These are phyloP conservation scores for Chamaenerion angustifolium DNA, from an alignment of 345 rosid genomes.

Conservation along the genomic window DNA sequence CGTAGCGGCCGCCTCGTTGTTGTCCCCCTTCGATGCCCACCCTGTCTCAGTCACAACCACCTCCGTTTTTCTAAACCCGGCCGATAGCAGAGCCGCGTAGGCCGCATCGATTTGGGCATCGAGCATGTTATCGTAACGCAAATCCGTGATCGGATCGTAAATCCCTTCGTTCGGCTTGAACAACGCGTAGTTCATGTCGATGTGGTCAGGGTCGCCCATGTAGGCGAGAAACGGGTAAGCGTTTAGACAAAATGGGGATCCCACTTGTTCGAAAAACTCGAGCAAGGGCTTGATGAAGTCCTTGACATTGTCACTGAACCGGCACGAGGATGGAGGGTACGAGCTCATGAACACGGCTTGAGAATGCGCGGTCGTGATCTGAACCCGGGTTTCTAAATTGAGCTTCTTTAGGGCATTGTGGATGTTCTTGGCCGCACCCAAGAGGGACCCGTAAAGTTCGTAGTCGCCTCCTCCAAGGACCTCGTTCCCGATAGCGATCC, in stretches of 20 bases:
- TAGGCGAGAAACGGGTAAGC: conserved; percentile 91
- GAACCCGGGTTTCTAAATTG: conserved; percentile 45
- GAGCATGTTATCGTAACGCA: conserved; percentile 92
- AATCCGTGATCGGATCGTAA: conserved; percentile 44
- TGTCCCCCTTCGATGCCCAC: conserved; percentile 88
- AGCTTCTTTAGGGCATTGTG: conserved; percentile 51
- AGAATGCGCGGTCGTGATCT: conserved; percentile 83
- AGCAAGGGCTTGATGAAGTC: conserved; percentile 83
- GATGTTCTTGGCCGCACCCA: conserved; percentile 69
- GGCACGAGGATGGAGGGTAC: conserved; percentile 87
- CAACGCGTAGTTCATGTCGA: conserved; percentile 90
- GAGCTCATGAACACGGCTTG: conserved; percentile 79
- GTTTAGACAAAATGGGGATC: conserved; percentile 93
- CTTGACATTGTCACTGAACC: conserved; percentile 43
- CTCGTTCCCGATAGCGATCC: conserved; percentile 90
- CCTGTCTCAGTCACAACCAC: conserved; percentile 90
- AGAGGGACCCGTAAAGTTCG: conserved; percentile 53
- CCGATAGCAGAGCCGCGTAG: conserved; percentile 71
- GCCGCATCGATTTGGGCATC: conserved; percentile 98
- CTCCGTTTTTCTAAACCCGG: conserved; percentile 78
- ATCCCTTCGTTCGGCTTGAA: conserved; percentile 64
- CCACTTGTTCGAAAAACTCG: conserved; percentile 59
- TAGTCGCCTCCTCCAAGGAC: conserved; percentile 47
- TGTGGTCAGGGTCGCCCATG: conserved; percentile 49
- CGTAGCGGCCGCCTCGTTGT: conserved; percentile 81